Evolutionary conservation across 1,284 basidiomycete species (phyloP).

Genomic region (Boletellus sp.): DNA sequence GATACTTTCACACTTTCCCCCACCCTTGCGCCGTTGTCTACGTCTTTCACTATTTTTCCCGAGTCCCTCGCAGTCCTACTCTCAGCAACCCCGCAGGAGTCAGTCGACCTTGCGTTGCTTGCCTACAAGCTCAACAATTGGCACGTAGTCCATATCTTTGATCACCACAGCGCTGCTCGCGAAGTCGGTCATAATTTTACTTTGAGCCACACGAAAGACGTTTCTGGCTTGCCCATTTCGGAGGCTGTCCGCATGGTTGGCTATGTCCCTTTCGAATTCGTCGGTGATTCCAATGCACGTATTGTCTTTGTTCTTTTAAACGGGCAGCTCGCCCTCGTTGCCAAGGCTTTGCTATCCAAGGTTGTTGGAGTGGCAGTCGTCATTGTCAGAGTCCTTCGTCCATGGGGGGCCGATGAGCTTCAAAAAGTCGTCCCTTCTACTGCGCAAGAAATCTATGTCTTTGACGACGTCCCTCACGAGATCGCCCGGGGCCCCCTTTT

Average conservation of each 20-base stretch:
- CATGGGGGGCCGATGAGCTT: slow-evolving; percentile 68
- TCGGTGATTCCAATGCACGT: slow-evolving; percentile 55
- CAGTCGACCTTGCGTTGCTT: slow-evolving; percentile 66
- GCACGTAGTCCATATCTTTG: slow-evolving; percentile 78
- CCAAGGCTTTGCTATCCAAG: slow-evolving; percentile 47
- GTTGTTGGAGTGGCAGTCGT: slow-evolving; percentile 57
- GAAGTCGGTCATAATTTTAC: slow-evolving; percentile 59
- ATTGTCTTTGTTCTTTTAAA: slow-evolving; percentile 65
- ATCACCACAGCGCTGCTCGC: slow-evolving; percentile 66
- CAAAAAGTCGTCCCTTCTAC: slow-evolving; percentile 54
- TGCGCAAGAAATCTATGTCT: slow-evolving; percentile 57
- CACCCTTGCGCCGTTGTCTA: slow-evolving; percentile 64
- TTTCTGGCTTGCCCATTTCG: slow-evolving; percentile 35
- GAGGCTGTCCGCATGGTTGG: slow-evolving; percentile 52
- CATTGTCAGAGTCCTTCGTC: slow-evolving; percentile 70
- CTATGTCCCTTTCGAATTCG: slow-evolving; percentile 66
- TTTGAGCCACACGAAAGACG: slow-evolving; percentile 27
- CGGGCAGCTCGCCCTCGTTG: slow-evolving; percentile 60
- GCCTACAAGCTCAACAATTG: slow-evolving; percentile 58
- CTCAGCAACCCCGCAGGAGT: slow-evolving; percentile 78
- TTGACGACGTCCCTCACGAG: slow-evolving; percentile 70
- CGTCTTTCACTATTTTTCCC: slow-evolving; percentile 59
- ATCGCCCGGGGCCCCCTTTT: slow-evolving; percentile 65
- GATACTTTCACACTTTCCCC: slow-evolving; percentile 69
- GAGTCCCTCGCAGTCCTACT: slow-evolving; percentile 73